phyloP scores from a whole-genome alignment of 768 basidiomycete species.

The Exsudoporus frostii region DNA sequence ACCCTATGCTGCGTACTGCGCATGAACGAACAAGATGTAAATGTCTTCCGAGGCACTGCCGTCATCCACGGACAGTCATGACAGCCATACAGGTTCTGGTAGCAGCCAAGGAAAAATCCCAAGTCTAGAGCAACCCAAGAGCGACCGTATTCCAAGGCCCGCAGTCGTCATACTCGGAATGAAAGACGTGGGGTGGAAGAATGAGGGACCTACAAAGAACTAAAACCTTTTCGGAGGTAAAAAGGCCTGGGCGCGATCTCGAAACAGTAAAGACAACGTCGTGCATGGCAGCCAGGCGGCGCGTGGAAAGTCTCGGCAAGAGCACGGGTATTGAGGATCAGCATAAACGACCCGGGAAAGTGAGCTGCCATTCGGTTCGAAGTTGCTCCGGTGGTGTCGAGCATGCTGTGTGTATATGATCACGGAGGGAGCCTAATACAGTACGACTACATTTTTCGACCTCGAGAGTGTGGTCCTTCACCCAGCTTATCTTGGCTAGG shows the following conservation, averaged over 20 bases:
- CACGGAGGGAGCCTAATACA: not conserved
- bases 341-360: not conserved
- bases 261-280: conserved; percentile 4
- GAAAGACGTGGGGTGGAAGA: not conserved
- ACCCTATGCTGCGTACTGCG: not conserved
- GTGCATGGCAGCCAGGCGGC: not conserved
- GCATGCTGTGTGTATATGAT: not conserved
- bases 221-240: not conserved
- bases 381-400: not conserved
- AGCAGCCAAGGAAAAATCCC: conserved; percentile 10
- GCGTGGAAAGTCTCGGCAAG: conserved; percentile 1
- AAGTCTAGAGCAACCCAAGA: conserved; percentile 4
- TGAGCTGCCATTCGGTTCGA: not conserved
- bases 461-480: too few species aligned
- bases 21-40: not conserved
- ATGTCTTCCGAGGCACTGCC: not conserved
- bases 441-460: too few species aligned
- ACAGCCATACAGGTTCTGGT: not conserved
- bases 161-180: conserved; percentile 8
- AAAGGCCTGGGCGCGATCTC: not conserved
- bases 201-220: not conserved
- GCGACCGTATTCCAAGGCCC: not conserved
- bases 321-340: conserved; percentile 4
- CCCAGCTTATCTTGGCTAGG: not conserved
- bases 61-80: conserved; percentile 6